phyloP scores from a whole-genome alignment of 139 green algal genomes.

The Chlorella vulgaris region DNA sequence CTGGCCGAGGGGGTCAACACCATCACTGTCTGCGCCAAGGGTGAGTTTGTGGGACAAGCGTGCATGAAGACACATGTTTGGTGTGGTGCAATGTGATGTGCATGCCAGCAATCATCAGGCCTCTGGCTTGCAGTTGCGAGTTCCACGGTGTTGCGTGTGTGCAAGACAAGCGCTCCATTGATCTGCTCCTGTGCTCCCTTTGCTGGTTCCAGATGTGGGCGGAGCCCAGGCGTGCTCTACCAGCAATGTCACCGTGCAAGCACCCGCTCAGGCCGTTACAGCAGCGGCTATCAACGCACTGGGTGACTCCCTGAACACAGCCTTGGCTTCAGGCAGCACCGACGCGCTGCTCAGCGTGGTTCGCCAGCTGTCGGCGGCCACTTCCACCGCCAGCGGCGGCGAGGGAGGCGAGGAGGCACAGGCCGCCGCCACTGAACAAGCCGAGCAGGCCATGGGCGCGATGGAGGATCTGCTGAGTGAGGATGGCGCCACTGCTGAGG shows the following conservation, averaged over 20 bases:
- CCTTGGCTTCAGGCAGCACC: not conserved
- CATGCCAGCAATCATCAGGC: no score
- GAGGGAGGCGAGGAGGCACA: not conserved
- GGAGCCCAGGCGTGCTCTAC: conserved; percentile 7
- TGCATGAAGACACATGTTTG: not conserved
- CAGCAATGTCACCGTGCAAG: not conserved
- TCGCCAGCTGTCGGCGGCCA: not conserved
- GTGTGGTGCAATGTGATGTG: no score
- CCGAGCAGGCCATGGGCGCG: not conserved
- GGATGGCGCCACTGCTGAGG: not conserved
- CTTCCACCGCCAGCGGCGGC: not conserved
- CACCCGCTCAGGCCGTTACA: not conserved
- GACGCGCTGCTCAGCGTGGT: conserved; percentile 11
- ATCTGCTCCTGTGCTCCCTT: not conserved
- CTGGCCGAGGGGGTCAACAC: not conserved
- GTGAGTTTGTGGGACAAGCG: not conserved
- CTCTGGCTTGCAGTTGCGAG: no score
- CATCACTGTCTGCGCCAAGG: not conserved
- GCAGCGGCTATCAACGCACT: not conserved
- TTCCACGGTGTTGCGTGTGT: no score
- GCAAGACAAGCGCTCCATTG: no score
- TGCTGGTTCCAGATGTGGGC: not conserved
- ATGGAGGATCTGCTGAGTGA: not conserved
- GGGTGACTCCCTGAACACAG: not conserved
- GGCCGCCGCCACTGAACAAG: not conserved